Evolutionary conservation across 148 eudicot genomes (phyloP), one percentile per base, ranked within the genome.

Genomic region (Camellia japonica): DNA sequence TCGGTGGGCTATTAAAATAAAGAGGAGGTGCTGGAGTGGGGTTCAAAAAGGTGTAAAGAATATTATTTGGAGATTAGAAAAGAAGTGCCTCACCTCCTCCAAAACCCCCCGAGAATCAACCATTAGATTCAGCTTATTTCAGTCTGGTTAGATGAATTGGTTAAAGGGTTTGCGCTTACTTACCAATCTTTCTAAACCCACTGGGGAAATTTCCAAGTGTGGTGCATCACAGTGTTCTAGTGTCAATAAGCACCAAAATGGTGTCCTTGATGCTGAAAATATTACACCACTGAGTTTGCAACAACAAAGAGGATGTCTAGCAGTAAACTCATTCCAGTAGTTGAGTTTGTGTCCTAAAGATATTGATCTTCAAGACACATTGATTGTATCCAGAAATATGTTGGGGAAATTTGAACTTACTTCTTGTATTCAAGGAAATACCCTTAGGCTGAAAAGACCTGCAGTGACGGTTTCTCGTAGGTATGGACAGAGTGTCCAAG

Each of bases 401-500:
- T 47, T 73, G 9, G 60, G 80, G 75, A 82, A 66, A 65, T 52
- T 63, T 67, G 60, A 73, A 60, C 47, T 70, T 41, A 72, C 73
- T 44, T 66, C 42, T 51, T 43, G 13, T 61, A 20, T 49, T 3
- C 20, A 67, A 46, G 74, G 74, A 19, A 76, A 55, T 74, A 44
- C 55, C 10, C 15, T 71, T n/a, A 72, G 76, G 14, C 47, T 69
- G 38, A 84, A 54, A 38, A n/a, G 46, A 44, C 54, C 71, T 56
- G 70, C 74, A 12, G 59, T 79, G 77, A 19, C 16, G 46, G 46
- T 74, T n/a, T 79, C 75, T 59, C 79, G 84, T 38, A 67, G 80
- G 70, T 89, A 83, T 80, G 83, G 80, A 70, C 91, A 86, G 64
- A 79, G 76, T 46, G 47, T 49, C 59, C 74, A 70, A 42, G 73